Evolutionary conservation across 257 asterid genomes (phyloP).

Genomic region (Ajuga chamaepitys): DNA sequence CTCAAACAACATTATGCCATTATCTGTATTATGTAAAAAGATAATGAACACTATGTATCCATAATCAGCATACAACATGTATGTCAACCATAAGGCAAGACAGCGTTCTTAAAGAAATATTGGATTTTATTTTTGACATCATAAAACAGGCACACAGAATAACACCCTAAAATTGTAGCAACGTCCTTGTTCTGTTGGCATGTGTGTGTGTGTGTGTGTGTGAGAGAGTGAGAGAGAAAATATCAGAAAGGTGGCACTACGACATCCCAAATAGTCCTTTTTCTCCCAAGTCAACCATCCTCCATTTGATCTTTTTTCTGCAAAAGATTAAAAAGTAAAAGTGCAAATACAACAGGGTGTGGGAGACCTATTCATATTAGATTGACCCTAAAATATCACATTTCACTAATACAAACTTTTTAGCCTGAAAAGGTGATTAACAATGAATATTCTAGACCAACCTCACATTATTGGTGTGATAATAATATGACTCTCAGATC

Average conservation of each 20-base stretch:
- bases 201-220: not conserved
- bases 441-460: slow-evolving; percentile 11
- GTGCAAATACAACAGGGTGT: not conserved
- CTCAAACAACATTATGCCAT: slow-evolving; percentile 1
- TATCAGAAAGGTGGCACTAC: slow-evolving; percentile 11
- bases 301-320: slow-evolving; percentile 6
- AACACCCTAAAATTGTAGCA: not conserved
- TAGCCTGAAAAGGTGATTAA: slow-evolving; percentile 3
- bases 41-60: not conserved
- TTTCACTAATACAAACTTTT: not conserved
- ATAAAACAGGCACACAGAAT: not conserved
- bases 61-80: not conserved
- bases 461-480: slow-evolving; percentile 11
- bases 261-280: slow-evolving; percentile 7
- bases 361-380: not conserved
- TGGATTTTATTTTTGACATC: too few relatives aligned
- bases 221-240: slow-evolving; percentile 2
- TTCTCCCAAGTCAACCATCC: slow-evolving; percentile 14
- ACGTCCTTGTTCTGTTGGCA: not conserved
- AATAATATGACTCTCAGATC: not conserved
- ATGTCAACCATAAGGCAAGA: not conserved
- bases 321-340: slow-evolving; percentile 2
- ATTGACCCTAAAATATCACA: not conserved
- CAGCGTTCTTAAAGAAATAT: not conserved
- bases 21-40: not conserved